Percentiles rank a stretch among this genome's conserved stretches.
These are phyloP conservation scores for Fistulifera solaris DNA, from an alignment of 108 stramenopile species.

Conservation along the genomic window DNA sequence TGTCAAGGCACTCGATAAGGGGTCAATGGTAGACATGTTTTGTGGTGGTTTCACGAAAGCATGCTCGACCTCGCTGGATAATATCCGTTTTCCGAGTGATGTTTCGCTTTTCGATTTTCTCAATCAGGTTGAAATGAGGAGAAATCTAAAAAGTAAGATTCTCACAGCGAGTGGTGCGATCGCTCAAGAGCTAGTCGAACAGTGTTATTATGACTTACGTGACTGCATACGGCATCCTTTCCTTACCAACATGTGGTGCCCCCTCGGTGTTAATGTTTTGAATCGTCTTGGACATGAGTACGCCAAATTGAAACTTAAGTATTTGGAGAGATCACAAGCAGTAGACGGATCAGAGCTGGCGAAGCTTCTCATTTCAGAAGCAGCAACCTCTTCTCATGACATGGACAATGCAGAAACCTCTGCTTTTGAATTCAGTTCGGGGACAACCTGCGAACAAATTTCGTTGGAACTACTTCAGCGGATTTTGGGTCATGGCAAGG, in stretches of 20 bases:
- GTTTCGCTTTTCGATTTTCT: neutral
- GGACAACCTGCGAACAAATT: neutral
- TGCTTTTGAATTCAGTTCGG: neutral
- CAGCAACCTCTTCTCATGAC: neutral
- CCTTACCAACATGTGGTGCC: slow-evolving; percentile 29
- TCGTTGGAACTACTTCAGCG: too few species aligned
- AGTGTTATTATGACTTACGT: slow-evolving; percentile 20
- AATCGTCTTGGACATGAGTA: slow-evolving; percentile 6
- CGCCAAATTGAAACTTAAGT: neutral
- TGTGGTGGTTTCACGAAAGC: too few species aligned
- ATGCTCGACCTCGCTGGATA: neutral
- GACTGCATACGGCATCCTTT: slow-evolving; percentile 15
- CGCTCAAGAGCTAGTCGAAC: slow-evolving; percentile 23
- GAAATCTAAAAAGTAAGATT: neutral
- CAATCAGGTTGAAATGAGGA: neutral
- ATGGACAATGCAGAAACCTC: neutral
- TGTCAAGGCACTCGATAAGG: neutral
- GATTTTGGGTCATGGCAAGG: too few species aligned
- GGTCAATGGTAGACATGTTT: neutral
- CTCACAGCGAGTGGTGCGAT: neutral
- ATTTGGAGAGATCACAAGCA: neutral
- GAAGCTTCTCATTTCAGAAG: neutral
- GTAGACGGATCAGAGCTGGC: neutral
- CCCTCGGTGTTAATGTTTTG: slow-evolving; percentile 19
- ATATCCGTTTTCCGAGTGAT: neutral